phyloP scores from a whole-genome alignment of 2,329 filamentous ascomycete genomes.

The Aspergillus flavus region DNA sequence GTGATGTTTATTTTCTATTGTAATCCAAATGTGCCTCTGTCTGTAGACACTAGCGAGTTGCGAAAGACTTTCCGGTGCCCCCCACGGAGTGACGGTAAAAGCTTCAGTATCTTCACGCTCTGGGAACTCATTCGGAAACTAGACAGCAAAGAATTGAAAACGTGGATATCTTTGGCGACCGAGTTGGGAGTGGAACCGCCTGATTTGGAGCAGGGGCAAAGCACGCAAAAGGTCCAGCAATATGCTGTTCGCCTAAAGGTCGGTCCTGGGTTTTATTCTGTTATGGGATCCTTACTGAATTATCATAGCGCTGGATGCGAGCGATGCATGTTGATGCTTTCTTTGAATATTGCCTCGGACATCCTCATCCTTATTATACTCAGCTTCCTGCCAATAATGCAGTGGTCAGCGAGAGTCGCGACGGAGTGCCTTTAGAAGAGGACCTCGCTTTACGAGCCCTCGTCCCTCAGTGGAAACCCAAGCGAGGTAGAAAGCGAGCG shows the following conservation, averaged over 20 bases:
- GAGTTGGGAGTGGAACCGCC: constrained; percentile 87
- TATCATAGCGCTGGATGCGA: constrained; percentile 84
- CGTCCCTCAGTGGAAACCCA: constrained; percentile 71
- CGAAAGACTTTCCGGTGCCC: constrained; percentile 76
- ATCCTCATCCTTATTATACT: constrained; percentile 77
- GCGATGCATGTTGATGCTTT: constrained; percentile 95
- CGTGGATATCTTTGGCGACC: constrained; percentile 85
- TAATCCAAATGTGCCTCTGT: constrained; percentile 76
- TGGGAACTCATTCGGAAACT: constrained; percentile 79
- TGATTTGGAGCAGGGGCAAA: constrained; percentile 79
- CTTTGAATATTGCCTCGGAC: constrained; percentile 83
- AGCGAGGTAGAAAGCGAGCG: constrained; percentile 64
- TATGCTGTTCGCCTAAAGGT: constrained; percentile 92
- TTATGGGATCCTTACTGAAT: background rate
- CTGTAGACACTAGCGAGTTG: constrained; percentile 70
- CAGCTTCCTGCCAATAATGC: constrained; percentile 69
- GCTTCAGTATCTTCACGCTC: constrained; percentile 75
- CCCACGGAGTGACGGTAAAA: constrained; percentile 85
- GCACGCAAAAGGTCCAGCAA: constrained; percentile 90
- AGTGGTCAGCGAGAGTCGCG: constrained; percentile 67
- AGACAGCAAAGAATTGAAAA: constrained; percentile 82
- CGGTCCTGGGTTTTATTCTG: constrained; percentile 24
- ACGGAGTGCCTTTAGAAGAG: constrained; percentile 83
- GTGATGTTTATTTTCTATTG: constrained; percentile 85
- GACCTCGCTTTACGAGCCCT: constrained; percentile 85